Base-by-base conservation (phyloP, 192 early-diverging fungal species). In the Backusella parvicylindrica region DNA sequence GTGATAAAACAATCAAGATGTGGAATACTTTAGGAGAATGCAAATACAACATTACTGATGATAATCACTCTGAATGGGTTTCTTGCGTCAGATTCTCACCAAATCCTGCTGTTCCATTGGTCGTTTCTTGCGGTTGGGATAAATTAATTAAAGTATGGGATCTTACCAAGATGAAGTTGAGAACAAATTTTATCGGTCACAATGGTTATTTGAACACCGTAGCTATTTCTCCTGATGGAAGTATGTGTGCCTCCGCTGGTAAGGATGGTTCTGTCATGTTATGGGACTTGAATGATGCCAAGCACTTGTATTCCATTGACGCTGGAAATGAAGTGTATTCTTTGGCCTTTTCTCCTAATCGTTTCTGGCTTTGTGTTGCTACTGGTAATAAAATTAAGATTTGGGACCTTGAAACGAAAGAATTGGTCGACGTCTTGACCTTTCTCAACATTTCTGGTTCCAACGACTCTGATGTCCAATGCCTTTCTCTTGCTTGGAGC, bases 141-240 rank as follows among this genome's bases (percentile, higher is more conserved):
- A 98, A 98, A 90, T 86, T 96, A 79, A 96, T 99, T 86, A 99
- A 99, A 95, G 96, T 98, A 77, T 99, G 97, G 97, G 96, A 99
- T 79, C 88, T 97, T 68, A 90, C 87, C 86, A 97, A 97, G 91
- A 92, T 92, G 91, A 97, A 97, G 89, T 88, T 99, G 49, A 92
- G 95, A 89, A 97, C 95, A 87, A 97, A 99, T 92, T 96, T 98
- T 91, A 92, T 91, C 84, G 97, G 97, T 79, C 97, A 99, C 91
- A 90, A 87, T 76, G 96, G 96, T 78, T 97, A 97, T 87, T 93
- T 99, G 84, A 95, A 94, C 90, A 94, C 94, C 83, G 91, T 97
- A 84, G 97, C 96, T 83, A 93, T 99, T 89, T 99, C 97, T 47
- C 97, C 97, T 75, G 97, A 99, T 88, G 97, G 97, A 84, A 97